Evolutionary conservation across 208 protist genomes (phyloP).

Genomic region (Leptomonas pyrrhocoris): DNA sequence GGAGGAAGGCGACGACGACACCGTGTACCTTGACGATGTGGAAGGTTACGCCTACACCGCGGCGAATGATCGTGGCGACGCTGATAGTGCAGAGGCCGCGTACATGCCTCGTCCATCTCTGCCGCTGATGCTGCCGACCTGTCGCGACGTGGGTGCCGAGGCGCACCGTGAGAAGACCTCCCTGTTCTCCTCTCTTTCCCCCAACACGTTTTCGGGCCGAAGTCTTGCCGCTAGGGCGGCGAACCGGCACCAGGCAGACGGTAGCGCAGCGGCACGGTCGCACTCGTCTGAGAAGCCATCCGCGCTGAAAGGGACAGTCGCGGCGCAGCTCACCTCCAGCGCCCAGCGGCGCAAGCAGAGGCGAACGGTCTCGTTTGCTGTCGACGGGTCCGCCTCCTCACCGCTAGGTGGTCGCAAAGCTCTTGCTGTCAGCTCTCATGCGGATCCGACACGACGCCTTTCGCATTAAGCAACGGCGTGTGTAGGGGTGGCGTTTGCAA

Average conservation of each 20-base stretch:
- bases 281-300: slow-evolving; percentile 1
- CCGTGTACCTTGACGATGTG: slow-evolving; percentile 14
- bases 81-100: not conserved
- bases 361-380: slow-evolving; percentile 25
- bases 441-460: not conserved
- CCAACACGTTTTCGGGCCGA: slow-evolving; percentile 21
- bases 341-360: slow-evolving; percentile 7
- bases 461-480: not conserved
- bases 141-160: not conserved
- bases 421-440: not conserved
- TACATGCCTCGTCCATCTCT: slow-evolving; percentile 2
- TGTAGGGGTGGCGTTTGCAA: too few relatives aligned
- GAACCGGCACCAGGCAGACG: not conserved
- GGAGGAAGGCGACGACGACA: not conserved
- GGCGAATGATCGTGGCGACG: too few relatives aligned
- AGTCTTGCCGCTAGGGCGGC: not conserved
- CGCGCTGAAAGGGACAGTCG: slow-evolving; percentile 8
- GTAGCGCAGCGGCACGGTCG: not conserved
- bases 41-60: not conserved
- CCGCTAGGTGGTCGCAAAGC: not conserved
- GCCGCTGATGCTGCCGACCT: not conserved
- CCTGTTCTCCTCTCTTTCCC: slow-evolving; percentile 27
- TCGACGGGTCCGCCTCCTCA: slow-evolving; percentile 2
- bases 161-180: slow-evolving; percentile 1
- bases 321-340: slow-evolving; percentile 4